Conservation (phyloP, 768 basidiomycete species). For the Kwoniella newhampshirensis region DNA sequence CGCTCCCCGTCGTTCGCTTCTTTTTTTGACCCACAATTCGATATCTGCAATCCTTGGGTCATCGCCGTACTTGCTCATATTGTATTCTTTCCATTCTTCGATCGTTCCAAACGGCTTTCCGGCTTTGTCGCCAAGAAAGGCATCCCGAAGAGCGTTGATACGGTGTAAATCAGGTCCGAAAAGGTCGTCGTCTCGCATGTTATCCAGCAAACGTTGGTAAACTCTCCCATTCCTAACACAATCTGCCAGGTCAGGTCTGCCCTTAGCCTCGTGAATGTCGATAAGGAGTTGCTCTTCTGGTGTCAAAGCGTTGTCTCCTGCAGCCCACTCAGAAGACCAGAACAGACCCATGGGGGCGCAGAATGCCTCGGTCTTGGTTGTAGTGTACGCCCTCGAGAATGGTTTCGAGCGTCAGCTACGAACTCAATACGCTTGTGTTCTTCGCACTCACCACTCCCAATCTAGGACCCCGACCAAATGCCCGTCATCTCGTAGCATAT, state of each 20-base stretch:
- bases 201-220: slow-evolving; percentile 12
- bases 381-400: slow-evolving; percentile 3
- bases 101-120: too few relatives aligned
- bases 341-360: neutral
- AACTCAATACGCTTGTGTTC: too few relatives aligned
- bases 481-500: slow-evolving; percentile 35
- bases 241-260: slow-evolving; percentile 14
- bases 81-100: too few relatives aligned
- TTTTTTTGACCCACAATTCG: too few relatives aligned
- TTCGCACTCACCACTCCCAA: slow-evolving; percentile 40
- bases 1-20: too few relatives aligned
- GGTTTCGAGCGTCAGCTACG: neutral
- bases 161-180: too few relatives aligned
- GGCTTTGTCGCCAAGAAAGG: too few relatives aligned
- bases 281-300: slow-evolving; percentile 4
- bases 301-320: neutral
- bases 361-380: slow-evolving; percentile 15
- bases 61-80: too few relatives aligned
- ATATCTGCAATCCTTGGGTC: too few relatives aligned
- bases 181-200: slow-evolving; percentile 5
- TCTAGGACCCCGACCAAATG: slow-evolving; percentile 42
- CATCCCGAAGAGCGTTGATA: too few relatives aligned
- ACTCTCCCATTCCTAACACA: slow-evolving; percentile 19
- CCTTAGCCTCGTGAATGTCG: slow-evolving; percentile 8
- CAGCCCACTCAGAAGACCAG: neutral